A percentile compares a stretch with the other conserved stretches of the same genome.
phyloP scores from a whole-genome alignment of 2,329 filamentous ascomycete genomes.

The Pseudogymnoascus sp. region DNA sequence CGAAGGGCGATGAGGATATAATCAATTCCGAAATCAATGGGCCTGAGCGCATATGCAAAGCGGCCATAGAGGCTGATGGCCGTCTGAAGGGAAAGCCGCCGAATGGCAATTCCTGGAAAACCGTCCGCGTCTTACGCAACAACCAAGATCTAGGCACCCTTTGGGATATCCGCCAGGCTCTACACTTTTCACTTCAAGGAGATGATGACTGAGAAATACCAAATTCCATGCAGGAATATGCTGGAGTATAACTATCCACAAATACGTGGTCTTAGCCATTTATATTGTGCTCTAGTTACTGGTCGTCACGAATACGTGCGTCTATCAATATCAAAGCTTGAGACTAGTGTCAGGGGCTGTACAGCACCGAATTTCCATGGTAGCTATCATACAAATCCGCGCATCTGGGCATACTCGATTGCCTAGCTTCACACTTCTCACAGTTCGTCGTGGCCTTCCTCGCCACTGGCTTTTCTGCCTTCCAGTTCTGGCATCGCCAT shows the following conservation, averaged over 20 bases:
- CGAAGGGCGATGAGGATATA: slow-evolving; percentile 8
- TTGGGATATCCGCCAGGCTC: slow-evolving; percentile 15
- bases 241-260: background rate
- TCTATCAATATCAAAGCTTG: background rate
- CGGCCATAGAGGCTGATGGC: background rate
- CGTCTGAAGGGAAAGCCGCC: background rate
- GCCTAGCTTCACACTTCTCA: slow-evolving; percentile 12
- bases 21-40: slow-evolving; percentile 5
- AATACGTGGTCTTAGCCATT: background rate
- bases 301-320: background rate
- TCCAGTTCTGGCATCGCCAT: slow-evolving; percentile 75
- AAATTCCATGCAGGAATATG: background rate
- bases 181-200: slow-evolving; percentile 1
- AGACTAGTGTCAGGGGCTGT: background rate
- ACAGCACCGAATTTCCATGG: background rate
- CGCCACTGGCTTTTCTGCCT: slow-evolving; percentile 12
- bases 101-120: slow-evolving; percentile 14
- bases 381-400: background rate
- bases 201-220: slow-evolving; percentile 17
- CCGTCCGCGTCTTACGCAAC: background rate
- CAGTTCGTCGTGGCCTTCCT: slow-evolving; percentile 21
- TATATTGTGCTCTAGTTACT: background rate
- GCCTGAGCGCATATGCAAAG: slow-evolving; percentile 10
- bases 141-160: slow-evolving; percentile 13
- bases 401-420: background rate